Conservation (phyloP, 257 asterid species). For the Perilla frutescens region DNA sequence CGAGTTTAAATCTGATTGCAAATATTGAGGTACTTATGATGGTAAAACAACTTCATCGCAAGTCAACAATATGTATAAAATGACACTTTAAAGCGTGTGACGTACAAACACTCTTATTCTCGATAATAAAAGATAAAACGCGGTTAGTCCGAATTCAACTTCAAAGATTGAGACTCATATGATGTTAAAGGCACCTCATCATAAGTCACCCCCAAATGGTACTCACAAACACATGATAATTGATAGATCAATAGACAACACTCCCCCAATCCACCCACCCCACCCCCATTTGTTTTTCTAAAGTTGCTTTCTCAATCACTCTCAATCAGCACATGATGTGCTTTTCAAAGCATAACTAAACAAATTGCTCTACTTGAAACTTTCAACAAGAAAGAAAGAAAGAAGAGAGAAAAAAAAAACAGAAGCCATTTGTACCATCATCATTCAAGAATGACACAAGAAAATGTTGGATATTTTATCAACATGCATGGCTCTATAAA, state of each 20-base stretch:
- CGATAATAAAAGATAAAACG: too few species aligned
- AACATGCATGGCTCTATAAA: constrained; percentile 48
- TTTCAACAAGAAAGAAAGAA: constrained; percentile 24
- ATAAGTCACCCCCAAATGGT: constrained; percentile 45
- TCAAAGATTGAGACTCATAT: neutral
- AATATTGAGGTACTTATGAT: constrained; percentile 29
- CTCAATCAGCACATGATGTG: constrained; percentile 63
- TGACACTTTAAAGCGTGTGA: too few species aligned
- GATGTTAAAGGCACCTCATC: constrained; percentile 36
- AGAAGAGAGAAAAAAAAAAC: constrained; percentile 12
- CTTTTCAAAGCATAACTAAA: constrained; percentile 47
- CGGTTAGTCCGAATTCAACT: too few species aligned
- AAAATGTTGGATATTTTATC: constrained; percentile 33
- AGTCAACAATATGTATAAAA: constrained; percentile 25
- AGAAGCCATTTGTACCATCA: constrained; percentile 43
- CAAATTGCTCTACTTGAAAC: constrained; percentile 39
- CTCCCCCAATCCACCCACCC: neutral
- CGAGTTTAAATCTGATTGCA: neutral
- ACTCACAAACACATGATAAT: constrained; percentile 44
- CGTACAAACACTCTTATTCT: too few species aligned
- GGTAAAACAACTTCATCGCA: constrained; percentile 33
- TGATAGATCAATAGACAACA: constrained; percentile 49
- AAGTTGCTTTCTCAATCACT: constrained; percentile 62
- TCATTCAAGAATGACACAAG: constrained; percentile 45
- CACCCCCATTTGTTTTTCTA: constrained; percentile 27